These are phyloP conservation scores for Ophiostoma ulmi DNA, from an alignment of 2,329 filamentous ascomycete species.

Conservation along the genomic window DNA sequence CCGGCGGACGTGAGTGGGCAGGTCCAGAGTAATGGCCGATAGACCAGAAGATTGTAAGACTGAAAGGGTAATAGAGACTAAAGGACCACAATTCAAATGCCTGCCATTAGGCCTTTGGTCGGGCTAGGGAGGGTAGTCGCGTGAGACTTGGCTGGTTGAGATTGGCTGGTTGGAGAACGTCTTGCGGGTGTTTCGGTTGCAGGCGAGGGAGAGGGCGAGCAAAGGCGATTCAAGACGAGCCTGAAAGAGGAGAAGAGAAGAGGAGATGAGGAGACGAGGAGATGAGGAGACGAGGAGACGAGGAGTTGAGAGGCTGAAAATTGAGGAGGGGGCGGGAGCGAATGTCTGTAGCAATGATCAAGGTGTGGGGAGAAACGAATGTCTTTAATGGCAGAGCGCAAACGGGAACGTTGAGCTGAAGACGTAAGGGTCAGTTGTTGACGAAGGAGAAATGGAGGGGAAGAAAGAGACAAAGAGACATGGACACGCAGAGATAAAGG, in stretches of 20 bases:
- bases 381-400: background rate
- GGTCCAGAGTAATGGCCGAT: slow-evolving; percentile 5
- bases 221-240: background rate
- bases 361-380: background rate
- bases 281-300: background rate
- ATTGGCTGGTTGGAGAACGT: slow-evolving; percentile 26
- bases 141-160: slow-evolving; percentile 28
- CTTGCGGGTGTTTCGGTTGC: slow-evolving; percentile 20
- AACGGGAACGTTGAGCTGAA: background rate
- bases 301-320: background rate
- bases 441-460: background rate
- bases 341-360: background rate
- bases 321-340: background rate
- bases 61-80: background rate
- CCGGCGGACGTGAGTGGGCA: background rate
- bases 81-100: background rate
- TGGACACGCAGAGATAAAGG: background rate
- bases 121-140: slow-evolving; percentile 24
- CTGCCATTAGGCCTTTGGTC: slow-evolving; percentile 5
- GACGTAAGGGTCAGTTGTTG: background rate
- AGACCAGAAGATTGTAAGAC: slow-evolving; percentile 10
- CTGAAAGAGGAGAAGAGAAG: background rate
- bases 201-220: background rate
- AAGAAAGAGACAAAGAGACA: background rate
- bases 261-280: background rate